Evolutionary conservation across 805 yeast genomes (phyloP).

Genomic region (Allodekkera sacchari): DNA sequence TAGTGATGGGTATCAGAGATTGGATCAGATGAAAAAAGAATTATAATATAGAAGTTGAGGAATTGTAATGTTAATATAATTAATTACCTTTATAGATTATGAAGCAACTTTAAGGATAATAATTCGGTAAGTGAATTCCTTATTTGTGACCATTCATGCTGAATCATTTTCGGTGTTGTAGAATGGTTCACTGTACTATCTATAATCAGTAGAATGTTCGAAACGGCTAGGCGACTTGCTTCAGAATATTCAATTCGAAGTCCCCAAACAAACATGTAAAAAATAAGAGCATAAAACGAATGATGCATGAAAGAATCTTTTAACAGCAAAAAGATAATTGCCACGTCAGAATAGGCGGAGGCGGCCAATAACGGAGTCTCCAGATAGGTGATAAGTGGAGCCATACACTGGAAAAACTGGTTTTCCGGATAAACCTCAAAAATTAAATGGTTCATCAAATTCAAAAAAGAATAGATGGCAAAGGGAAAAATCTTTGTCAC

Average conservation of each 20-base stretch:
- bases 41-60: too few species aligned
- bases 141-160: conserved; percentile 11
- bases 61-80: background rate
- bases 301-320: conserved; percentile 19
- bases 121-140: conserved; percentile 12
- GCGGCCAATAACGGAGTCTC: conserved; percentile 29
- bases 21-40: conserved; percentile 45
- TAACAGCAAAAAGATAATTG: conserved; percentile 22
- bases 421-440: conserved; percentile 26
- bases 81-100: background rate
- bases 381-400: conserved; percentile 29
- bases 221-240: conserved; percentile 24
- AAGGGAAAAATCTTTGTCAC: conserved; percentile 32
- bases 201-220: conserved; percentile 14
- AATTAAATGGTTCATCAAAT: conserved; percentile 25
- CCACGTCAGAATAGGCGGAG: conserved; percentile 32
- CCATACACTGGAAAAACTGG: conserved; percentile 24
- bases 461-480: conserved; percentile 32
- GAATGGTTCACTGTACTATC: conserved; percentile 15
- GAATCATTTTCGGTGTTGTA: conserved; percentile 7
- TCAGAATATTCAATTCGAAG: conserved; percentile 30
- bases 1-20: conserved; percentile 64
- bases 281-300: conserved; percentile 24
- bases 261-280: conserved; percentile 30
- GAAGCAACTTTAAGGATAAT: conserved; percentile 10